These are phyloP conservation scores for Lentinula detonsa DNA, from an alignment of 768 basidiomycete genomes.

Conservation along the genomic window DNA sequence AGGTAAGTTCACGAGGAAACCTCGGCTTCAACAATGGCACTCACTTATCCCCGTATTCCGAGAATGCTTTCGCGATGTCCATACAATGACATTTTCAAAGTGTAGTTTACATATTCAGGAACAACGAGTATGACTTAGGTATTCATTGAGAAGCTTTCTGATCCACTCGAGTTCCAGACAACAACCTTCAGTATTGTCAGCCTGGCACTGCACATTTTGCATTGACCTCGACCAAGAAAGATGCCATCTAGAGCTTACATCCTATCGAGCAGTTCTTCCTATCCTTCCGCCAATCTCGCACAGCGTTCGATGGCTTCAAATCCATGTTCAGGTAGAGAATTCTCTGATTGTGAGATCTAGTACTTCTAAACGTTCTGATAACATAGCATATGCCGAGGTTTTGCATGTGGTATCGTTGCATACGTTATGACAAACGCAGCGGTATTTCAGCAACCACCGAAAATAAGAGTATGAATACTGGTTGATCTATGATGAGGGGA, in stretches of 20 bases:
- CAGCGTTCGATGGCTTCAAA: not conserved
- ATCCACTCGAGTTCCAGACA: slow-evolving; percentile 18
- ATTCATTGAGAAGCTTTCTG: slow-evolving; percentile 11
- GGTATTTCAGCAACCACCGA: slow-evolving; percentile 22
- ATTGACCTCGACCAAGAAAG: not conserved
- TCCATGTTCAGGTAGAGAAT: not conserved
- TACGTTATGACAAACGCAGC: slow-evolving; percentile 20
- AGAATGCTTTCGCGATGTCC: slow-evolving; percentile 11
- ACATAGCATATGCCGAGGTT: slow-evolving; percentile 8
- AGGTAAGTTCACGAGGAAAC: not conserved
- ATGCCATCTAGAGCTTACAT: not conserved
- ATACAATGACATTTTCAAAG: not conserved
- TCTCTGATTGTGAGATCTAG: slow-evolving; percentile 12
- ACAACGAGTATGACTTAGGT: slow-evolving; percentile 12
- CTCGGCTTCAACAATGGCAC: not conserved
- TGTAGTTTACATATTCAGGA: slow-evolving; percentile 14
- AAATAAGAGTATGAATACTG: slow-evolving; percentile 22
- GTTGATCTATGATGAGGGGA: slow-evolving; percentile 17
- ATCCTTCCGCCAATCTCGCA: not conserved
- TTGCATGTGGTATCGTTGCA: slow-evolving; percentile 24
- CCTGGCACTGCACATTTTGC: slow-evolving; percentile 3
- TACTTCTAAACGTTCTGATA: slow-evolving; percentile 21
- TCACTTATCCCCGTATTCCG: slow-evolving; percentile 15
- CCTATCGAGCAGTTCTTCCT: not conserved
- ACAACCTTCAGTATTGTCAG: slow-evolving; percentile 8